A percentile compares a stretch with the other conserved stretches of the same genome.
These are phyloP conservation scores for Botrytis hyacinthi DNA, from an alignment of 2,329 filamentous ascomycete genomes.

Conservation along the genomic window DNA sequence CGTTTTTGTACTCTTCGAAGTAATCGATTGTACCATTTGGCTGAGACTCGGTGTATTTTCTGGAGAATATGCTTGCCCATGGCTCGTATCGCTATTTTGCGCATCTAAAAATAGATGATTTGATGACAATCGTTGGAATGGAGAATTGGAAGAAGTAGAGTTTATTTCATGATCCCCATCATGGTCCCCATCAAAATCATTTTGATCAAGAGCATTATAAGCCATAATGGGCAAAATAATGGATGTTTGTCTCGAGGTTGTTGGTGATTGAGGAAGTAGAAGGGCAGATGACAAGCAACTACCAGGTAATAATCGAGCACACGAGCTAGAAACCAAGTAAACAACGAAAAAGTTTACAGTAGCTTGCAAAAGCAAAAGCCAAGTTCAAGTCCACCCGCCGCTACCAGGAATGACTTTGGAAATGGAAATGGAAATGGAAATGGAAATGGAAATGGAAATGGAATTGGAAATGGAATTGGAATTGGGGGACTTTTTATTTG, in stretches of 20 bases:
- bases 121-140: constrained; percentile 20
- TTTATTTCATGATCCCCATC: constrained; percentile 7
- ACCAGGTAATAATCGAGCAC: not conserved
- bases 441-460: not conserved
- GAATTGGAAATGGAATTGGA: not conserved
- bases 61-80: constrained; percentile 20
- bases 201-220: constrained; percentile 24
- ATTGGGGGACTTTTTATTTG: not conserved
- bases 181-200: constrained; percentile 17
- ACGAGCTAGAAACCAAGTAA: not conserved
- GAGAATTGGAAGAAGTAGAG: constrained; percentile 11
- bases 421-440: not conserved
- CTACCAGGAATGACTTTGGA: not conserved
- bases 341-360: not conserved
- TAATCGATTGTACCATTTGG: constrained; percentile 24
- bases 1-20: constrained; percentile 24
- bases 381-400: not conserved
- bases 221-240: constrained; percentile 23
- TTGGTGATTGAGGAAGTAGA: not conserved
- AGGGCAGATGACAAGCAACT: constrained; percentile 4
- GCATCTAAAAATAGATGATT: constrained; percentile 32
- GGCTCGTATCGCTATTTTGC: constrained; percentile 24
- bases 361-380: constrained; percentile 4
- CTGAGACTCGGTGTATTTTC: constrained; percentile 13
- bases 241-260: constrained; percentile 5